phyloP scores from a whole-genome alignment of 208 protist species.

The Paratrypanosoma confusum region DNA sequence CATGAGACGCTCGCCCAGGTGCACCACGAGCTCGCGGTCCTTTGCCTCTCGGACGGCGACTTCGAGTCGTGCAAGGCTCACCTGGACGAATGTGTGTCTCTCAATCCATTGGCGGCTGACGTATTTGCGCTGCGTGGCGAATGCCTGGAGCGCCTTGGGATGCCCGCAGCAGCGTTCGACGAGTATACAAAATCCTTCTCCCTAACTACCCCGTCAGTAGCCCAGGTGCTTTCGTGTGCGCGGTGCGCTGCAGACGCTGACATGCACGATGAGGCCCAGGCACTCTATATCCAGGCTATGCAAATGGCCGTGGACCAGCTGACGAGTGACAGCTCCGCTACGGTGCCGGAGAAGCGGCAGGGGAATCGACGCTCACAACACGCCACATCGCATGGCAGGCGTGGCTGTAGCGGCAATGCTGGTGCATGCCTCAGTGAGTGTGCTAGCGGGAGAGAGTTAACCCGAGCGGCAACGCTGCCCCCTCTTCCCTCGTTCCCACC shows the following conservation, averaged over 20 bases:
- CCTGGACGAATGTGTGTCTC: slow-evolving; percentile 40
- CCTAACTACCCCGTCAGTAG: slow-evolving; percentile 46
- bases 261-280: slow-evolving; percentile 29
- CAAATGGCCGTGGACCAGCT: slow-evolving; percentile 17
- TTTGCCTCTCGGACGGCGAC: slow-evolving; percentile 40
- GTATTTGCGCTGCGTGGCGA: slow-evolving; percentile 62
- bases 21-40: slow-evolving; percentile 39
- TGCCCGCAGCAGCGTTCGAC: slow-evolving; percentile 34
- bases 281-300: slow-evolving; percentile 35
- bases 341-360: too few relatives aligned
- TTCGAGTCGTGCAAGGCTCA: slow-evolving; percentile 45
- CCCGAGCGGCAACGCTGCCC: too few relatives aligned
- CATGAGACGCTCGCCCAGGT: slow-evolving; percentile 28
- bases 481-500: too few relatives aligned
- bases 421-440: background rate
- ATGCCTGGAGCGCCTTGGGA: slow-evolving; percentile 57
- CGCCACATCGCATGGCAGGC: background rate
- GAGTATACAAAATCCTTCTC: slow-evolving; percentile 83
- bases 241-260: slow-evolving; percentile 73
- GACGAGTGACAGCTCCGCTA: background rate
- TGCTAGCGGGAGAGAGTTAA: too few relatives aligned
- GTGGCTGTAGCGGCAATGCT: background rate
- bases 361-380: slow-evolving; percentile 1
- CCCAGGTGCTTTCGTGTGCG: slow-evolving; percentile 62
- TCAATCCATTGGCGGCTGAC: slow-evolving; percentile 48